These are phyloP conservation scores for Sugiyamaella xylanicola DNA, from an alignment of 1,139 yeast genomes.

Conservation along the genomic window DNA sequence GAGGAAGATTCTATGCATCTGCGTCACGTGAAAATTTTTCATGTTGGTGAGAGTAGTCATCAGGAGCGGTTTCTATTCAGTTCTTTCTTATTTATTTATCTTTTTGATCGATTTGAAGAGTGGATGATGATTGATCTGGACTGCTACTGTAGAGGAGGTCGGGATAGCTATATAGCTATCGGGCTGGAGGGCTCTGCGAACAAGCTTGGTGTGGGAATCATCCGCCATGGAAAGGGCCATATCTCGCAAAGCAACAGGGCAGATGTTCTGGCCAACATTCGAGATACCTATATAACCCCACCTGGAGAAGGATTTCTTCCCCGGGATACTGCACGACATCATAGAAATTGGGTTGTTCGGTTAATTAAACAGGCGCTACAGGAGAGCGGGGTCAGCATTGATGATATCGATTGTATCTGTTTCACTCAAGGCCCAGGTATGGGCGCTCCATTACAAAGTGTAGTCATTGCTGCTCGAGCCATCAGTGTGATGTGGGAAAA, in stretches of 20 bases:
- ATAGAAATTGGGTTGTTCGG: constrained; percentile 91
- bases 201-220: constrained; percentile 90
- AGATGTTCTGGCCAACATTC: constrained; percentile 74
- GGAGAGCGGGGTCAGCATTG: constrained; percentile 57
- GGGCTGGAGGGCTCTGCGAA: constrained; percentile 98
- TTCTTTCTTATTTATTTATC: neutral
- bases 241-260: constrained; percentile 56
- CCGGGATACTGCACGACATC: constrained; percentile 94
- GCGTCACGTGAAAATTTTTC: neutral
- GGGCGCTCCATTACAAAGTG: constrained; percentile 98
- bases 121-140: constrained; percentile 30
- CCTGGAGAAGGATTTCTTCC: constrained; percentile 99
- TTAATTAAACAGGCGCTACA: constrained; percentile 65
- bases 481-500: constrained; percentile 75
- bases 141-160: constrained; percentile 27
- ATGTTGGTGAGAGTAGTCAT: neutral
- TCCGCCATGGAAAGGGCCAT: constrained; percentile 64
- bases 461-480: constrained; percentile 90
- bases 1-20: neutral
- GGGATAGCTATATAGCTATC: constrained; percentile 55
- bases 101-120: too few species aligned
- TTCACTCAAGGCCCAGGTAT: constrained; percentile 99
- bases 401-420: constrained; percentile 84
- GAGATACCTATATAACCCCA: constrained; percentile 94
- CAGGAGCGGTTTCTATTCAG: neutral